Evolutionary conservation across 2,329 filamentous ascomycete genomes (phyloP).

Genomic region (Cordyceps militaris): DNA sequence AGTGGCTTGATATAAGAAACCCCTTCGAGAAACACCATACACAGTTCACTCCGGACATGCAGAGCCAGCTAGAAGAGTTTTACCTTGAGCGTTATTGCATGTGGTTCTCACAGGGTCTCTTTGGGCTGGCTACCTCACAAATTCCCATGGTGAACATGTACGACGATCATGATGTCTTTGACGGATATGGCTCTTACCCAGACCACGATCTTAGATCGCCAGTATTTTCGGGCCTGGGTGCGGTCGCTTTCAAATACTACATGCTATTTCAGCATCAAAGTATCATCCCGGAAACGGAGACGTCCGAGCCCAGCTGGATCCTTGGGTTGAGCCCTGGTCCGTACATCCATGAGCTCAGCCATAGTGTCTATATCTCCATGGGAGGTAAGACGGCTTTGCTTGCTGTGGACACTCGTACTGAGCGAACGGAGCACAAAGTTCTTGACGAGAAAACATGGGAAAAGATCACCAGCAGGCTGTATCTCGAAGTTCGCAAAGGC

Average conservation of each 20-base stretch:
- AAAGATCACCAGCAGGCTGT: conserved; percentile 76
- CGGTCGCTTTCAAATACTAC: conserved; percentile 96
- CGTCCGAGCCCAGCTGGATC: conserved; percentile 85
- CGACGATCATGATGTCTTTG: conserved; percentile 89
- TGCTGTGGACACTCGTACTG: conserved; percentile 85
- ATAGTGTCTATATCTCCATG: conserved; percentile 78
- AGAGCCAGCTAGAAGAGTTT: conserved; percentile 79
- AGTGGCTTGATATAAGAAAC: conserved; percentile 80
- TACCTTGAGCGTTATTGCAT: conserved; percentile 82
- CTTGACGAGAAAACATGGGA: conserved; percentile 76
- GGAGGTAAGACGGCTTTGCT: conserved; percentile 75
- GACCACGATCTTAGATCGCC: conserved; percentile 85
- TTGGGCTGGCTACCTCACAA: conserved; percentile 84
- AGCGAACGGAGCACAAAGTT: conserved; percentile 77
- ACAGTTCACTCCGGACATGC: conserved; percentile 73
- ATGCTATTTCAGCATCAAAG: conserved; percentile 98
- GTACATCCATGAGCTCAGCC: conserved; percentile 81
- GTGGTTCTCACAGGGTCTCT: conserved; percentile 96
- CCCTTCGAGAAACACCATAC: conserved; percentile 70
- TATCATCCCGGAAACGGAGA: conserved; percentile 69
- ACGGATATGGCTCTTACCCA: conserved; percentile 89
- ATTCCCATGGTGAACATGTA: conserved; percentile 99
- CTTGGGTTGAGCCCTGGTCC: conserved; percentile 74
- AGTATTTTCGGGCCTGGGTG: conserved; percentile 83
- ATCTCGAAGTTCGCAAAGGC: conserved; percentile 73